Base-by-base conservation (phyloP, 306 rosid genomes). In the Castanospermum australe region DNA sequence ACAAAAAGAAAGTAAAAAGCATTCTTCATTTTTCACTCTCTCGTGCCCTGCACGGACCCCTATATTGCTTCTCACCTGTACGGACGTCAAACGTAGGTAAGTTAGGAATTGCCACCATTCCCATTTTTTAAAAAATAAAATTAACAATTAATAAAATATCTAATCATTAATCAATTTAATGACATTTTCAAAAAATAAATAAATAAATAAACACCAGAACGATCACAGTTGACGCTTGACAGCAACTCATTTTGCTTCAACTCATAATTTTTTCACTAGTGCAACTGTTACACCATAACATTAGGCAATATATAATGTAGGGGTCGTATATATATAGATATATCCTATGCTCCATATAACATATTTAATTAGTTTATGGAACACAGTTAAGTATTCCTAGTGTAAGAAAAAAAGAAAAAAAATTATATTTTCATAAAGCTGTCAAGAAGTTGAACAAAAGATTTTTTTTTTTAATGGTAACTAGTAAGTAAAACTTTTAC, bases 321-420 rank as follows among this genome's bases (percentile, higher is more conserved):
- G 8, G 56, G 52, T 77, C 5, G 62, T 35, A 83, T 64, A n/a
- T n/a, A n/a, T n/a, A n/a, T n/a, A n/a, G n/a, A n/a, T n/a, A n/a
- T n/a, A 77, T 82, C 72, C 79, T 65, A 30, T 64, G 41, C 62
- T 78, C 83, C 56, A 79, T 74, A n/a, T 74, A 22, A 62, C 38
- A 60, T 68, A 68, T 62, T 73, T 60, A 68, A 84, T 61, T 60
- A 33, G 21, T 68, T 75, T 62, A 54, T 1, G 33, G 60, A 75
- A 61, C 28, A 79, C 74, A 62, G 47, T 61, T 42, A 32, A 51
- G 45, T 66, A 73, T 67, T 67, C 68, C 42, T 3, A n/a, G 39
- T 42, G 60, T 62, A 71, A 62, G 22, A 60, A 52, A 62, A 56
- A 50, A 22, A 51, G 9, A 66, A 42, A 25, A 44, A 54, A 55